Evolutionary conservation across 805 yeast genomes (phyloP).

Genomic region (Sugiyamaella americana): DNA sequence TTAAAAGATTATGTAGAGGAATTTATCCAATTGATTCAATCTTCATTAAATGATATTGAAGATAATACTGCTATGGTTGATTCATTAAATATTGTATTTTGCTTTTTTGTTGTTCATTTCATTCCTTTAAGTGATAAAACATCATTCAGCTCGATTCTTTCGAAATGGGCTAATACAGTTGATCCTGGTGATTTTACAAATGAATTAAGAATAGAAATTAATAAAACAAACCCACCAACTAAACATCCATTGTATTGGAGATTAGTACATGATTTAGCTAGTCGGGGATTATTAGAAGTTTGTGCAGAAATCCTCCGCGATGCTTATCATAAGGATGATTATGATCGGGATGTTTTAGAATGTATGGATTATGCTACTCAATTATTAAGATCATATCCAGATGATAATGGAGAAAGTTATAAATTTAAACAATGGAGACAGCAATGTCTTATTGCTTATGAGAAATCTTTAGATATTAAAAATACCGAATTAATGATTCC

Average conservation of each 20-base stretch:
- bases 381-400: conserved; percentile 26
- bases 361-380: conserved; percentile 15
- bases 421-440: conserved; percentile 27
- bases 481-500: conserved; percentile 18
- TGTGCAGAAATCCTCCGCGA: conserved; percentile 10
- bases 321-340: conserved; percentile 2
- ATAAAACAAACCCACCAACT: conserved; percentile 13
- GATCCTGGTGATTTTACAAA: conserved; percentile 17
- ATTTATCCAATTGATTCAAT: neutral
- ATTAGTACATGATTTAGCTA: conserved; percentile 11
- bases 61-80: conserved; percentile 10
- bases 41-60: neutral
- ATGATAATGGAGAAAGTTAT: conserved; percentile 8
- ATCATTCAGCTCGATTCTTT: conserved; percentile 19
- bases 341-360: conserved; percentile 10
- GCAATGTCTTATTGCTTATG: conserved; percentile 21
- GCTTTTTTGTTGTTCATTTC: conserved; percentile 23
- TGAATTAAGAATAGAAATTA: conserved; percentile 16
- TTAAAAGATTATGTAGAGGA: neutral
- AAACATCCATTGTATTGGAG: conserved; percentile 19
- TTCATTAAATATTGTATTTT: conserved; percentile 19
- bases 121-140: conserved; percentile 3
- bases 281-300: conserved; percentile 17
- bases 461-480: conserved; percentile 14
- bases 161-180: conserved; percentile 29